Evolutionary conservation across 1,284 basidiomycete genomes (phyloP).

Genomic region (Mrakiaceae sp.): DNA sequence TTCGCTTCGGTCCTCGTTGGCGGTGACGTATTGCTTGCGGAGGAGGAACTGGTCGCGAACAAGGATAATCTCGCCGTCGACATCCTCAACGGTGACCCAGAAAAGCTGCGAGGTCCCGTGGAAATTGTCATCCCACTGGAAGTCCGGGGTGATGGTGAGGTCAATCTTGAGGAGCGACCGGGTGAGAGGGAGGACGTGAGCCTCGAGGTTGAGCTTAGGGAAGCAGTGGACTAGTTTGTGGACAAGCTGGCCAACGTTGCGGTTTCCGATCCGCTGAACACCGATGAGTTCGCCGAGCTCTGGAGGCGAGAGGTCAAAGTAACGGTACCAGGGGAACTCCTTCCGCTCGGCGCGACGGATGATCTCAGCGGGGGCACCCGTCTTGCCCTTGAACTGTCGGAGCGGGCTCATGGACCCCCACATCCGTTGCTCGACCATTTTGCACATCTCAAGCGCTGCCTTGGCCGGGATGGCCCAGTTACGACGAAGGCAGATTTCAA

Average conservation of each 20-base stretch:
- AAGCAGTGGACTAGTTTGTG: slow-evolving; percentile 94
- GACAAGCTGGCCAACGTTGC: slow-evolving; percentile 75
- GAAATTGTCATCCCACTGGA: slow-evolving; percentile 92
- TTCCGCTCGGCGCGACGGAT: slow-evolving; percentile 90
- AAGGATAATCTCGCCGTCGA: slow-evolving; percentile 89
- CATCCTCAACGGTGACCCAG: slow-evolving; percentile 89
- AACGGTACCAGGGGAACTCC: slow-evolving; percentile 96
- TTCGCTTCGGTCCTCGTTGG: slow-evolving; percentile 51
- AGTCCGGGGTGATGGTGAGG: slow-evolving; percentile 85
- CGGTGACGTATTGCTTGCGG: slow-evolving; percentile 66
- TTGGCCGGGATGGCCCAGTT: slow-evolving; percentile 95
- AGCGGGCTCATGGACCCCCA: slow-evolving; percentile 98
- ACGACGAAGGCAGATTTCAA: slow-evolving; percentile 94
- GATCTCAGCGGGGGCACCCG: slow-evolving; percentile 62
- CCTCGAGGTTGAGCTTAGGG: slow-evolving; percentile 85
- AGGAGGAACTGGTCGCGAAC: slow-evolving; percentile 91
- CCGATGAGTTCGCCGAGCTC: slow-evolving; percentile 92
- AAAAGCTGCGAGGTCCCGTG: slow-evolving; percentile 83
- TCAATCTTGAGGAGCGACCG: slow-evolving; percentile 78
- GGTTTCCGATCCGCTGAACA: slow-evolving; percentile 45
- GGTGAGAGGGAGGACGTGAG: slow-evolving; percentile 88
- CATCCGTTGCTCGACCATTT: slow-evolving; percentile 91
- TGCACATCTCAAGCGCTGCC: slow-evolving; percentile 84
- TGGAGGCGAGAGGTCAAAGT: slow-evolving; percentile 78
- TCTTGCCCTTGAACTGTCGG: slow-evolving; percentile 72